Evolutionary conservation across 805 yeast genomes (phyloP).

Genomic region (Blastobotrys mokoenaii): DNA sequence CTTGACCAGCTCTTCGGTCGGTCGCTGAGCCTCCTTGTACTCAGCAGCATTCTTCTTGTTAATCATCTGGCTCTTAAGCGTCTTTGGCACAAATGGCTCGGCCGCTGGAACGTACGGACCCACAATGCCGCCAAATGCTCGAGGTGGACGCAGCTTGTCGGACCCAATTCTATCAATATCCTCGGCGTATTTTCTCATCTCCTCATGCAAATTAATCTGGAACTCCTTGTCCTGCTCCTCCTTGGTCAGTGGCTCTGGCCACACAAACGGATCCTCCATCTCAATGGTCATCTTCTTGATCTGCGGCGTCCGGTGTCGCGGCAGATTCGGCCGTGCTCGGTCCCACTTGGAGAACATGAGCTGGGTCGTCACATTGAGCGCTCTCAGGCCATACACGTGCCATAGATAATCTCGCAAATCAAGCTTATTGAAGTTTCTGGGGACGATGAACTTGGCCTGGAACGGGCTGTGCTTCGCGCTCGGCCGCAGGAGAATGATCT

Average conservation of each 20-base stretch:
- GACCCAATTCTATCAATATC: conserved; percentile 53
- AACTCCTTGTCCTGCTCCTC: conserved; percentile 23
- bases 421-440: conserved; percentile 85
- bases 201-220: conserved; percentile 33
- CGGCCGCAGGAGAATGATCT: conserved; percentile 74
- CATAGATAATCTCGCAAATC: conserved; percentile 90
- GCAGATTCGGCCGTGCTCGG: conserved; percentile 49
- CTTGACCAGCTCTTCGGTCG: conserved; percentile 31
- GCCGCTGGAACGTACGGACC: conserved; percentile 55
- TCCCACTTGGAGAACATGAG: conserved; percentile 63
- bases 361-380: conserved; percentile 80
- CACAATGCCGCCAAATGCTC: conserved; percentile 65
- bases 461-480: conserved; percentile 96
- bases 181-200: conserved; percentile 44
- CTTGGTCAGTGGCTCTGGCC: conserved; percentile 63
- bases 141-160: conserved; percentile 56
- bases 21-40: conserved; percentile 17
- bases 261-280: conserved; percentile 89
- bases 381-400: conserved; percentile 84
- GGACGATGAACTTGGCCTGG: conserved; percentile 94
- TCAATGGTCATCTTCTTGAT: conserved; percentile 94
- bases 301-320: conserved; percentile 72
- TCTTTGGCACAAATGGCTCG: conserved; percentile 54
- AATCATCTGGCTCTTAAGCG: conserved; percentile 36
- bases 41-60: conserved; percentile 37